Base-by-base conservation (phyloP, 305 asterid genomes). In the Fraxinus platypoda region DNA sequence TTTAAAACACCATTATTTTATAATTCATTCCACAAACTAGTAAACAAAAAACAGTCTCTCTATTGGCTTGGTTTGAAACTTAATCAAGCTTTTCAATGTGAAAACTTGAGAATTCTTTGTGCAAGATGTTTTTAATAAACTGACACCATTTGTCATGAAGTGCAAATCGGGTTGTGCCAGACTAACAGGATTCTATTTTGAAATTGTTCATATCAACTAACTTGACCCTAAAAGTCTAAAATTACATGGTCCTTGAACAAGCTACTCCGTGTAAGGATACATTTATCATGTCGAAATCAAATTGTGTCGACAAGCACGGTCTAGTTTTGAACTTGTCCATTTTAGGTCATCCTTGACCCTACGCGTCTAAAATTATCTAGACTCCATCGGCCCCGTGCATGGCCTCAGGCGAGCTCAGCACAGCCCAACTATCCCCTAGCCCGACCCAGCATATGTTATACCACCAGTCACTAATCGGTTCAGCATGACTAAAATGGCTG, bases 31-130 rank as follows among this genome's bases (percentile, higher is more conserved):
- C 33, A 62, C 72, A 62, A 62, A 8, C 17, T 23, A 8, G 26
- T 8, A 62, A 23, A 7, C 72, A 38, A 62, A 62, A 30, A 30
- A 17, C 1, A 33, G 37, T 75, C 77, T 34, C 73, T 62, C 82
- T 73, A 34, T 9, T 35, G 70, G 76, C 38, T 62, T 81, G 78
- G 15, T 80, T 82, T 77, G 17, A 26, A 75, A 81, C 74, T 83
- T 75, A 80, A 73, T 4, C 2, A 46, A 75, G 84, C 31, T 38
- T 34, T 81, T 84, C 79, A 85, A 83, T 90, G 92, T 91, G 92
- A 90, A 90, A 84, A 15, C 21, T 49, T 4, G 6, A 49, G 59
- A n/a, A 57, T 57, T 57, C 26, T 57, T 1, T n/a, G 25, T 54
- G 64, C 64, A n/a, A 52, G 0, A n/a, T 52, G 19, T 37, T 54